Evolutionary conservation across 208 protist species (phyloP), one percentile per base, ranked within the genome.

Genomic region (Trypanosoma boissoni): DNA sequence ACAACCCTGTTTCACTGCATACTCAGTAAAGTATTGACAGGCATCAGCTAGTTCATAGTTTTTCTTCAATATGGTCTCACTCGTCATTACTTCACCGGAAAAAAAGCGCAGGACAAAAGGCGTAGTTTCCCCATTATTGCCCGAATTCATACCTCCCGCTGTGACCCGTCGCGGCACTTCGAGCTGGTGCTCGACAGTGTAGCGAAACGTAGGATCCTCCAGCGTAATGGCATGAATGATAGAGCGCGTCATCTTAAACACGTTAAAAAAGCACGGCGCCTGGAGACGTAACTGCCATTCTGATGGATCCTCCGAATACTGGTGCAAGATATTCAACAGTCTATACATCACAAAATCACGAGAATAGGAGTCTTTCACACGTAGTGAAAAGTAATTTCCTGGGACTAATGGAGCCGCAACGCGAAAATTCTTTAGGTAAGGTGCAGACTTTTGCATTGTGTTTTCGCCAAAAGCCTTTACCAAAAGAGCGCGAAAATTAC

Each of bases 211-310:
- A 1, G 34, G n/a, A 42, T 71, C 64, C 36, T 64, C 21, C 0
- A 6, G 48, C 20, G 29, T 54, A 51, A 71, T 57, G 23, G 37
- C 10, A 9, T 28, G 12, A 45, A 71, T 58, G 37, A 59, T 59
- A 1, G 37, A 39, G 16, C 56, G 32, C 26, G 64, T 71, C 14
- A 64, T 12, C 14, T 56, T 32, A 54, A 54, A 71, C 18, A 14
- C 16, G 41, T 71, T 71, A 51, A 71, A 63, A 21, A 64, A 71
- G 43, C 64, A 71, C 4, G 64, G 64, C 26, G 50, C 2, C 5
- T 9, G 50, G 16, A 21, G 29, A 26, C 27, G 48, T 14, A 64
- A 31, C 7, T 44, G 64, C 57, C 55, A 71, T 24, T 64, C 9
- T 45, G 14, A 6, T 0, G 64, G 50, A 29, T 71, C 57, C 32